phyloP scores from a whole-genome alignment of 805 yeast genomes.

The Wickerhamomyces bisporus region DNA sequence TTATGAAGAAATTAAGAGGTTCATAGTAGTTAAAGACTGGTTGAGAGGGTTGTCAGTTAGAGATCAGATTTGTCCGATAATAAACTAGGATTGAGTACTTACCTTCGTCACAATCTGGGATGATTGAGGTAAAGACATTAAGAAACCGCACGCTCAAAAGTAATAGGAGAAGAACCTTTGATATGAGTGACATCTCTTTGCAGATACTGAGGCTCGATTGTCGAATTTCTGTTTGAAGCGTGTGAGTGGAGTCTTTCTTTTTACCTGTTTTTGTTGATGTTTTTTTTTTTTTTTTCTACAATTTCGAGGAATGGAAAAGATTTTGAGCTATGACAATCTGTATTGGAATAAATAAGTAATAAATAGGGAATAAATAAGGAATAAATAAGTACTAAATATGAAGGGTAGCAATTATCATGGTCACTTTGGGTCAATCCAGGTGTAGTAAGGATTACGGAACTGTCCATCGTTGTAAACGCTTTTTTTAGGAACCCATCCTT shows the following conservation, averaged over 20 bases:
- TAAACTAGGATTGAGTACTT: not conserved
- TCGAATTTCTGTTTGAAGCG: too few species aligned
- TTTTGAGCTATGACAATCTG: not conserved
- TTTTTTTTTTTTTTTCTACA: too few species aligned
- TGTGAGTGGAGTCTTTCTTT: too few species aligned
- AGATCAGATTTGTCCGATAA: not conserved
- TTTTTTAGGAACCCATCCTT: constrained; percentile 55
- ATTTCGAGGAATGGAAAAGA: too few species aligned
- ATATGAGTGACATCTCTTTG: too few species aligned
- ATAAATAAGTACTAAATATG: constrained; percentile 2
- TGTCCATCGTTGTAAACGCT: constrained; percentile 39
- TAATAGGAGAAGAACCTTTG: too few species aligned
- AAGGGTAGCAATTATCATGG: not conserved
- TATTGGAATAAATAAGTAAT: not conserved
- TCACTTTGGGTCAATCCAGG: constrained; percentile 21
- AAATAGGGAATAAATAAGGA: constrained; percentile 5
- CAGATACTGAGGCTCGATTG: too few species aligned
- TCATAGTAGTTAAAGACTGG: constrained; percentile 86
- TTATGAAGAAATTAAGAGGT: constrained; percentile 70
- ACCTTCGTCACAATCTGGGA: constrained; percentile 89
- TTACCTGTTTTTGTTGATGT: too few species aligned
- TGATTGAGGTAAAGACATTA: constrained; percentile 54
- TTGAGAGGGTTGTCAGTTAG: not conserved
- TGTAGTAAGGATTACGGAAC: constrained; percentile 29
- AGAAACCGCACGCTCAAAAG: constrained; percentile 27